Percentiles rank a stretch among this genome's conserved stretches.
Evolutionary conservation across 441 rosid genomes (phyloP).

Genomic region (Kokia cookei): DNA sequence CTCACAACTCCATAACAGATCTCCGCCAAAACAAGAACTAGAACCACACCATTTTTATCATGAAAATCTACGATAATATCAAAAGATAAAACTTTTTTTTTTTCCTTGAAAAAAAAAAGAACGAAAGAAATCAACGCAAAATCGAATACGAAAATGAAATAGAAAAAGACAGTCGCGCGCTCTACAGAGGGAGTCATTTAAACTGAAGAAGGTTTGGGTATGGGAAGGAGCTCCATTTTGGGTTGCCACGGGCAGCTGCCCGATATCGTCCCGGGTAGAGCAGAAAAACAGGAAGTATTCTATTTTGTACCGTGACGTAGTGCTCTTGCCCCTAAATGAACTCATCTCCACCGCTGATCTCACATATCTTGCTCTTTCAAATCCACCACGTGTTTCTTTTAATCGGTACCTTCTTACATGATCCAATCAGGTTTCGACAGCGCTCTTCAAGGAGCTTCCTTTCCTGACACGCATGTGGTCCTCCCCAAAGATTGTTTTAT

Average conservation of each 20-base stretch:
- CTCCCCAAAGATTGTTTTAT: not conserved
- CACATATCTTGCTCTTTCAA: not conserved
- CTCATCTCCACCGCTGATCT: slow-evolving; percentile 42
- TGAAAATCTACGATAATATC: not conserved
- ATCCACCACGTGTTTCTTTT: slow-evolving; percentile 37
- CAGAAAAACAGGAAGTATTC: not conserved
- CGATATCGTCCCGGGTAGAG: slow-evolving; percentile 33
- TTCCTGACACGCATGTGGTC: slow-evolving; percentile 47
- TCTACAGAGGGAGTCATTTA: not conserved
- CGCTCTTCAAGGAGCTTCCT: slow-evolving; percentile 15
- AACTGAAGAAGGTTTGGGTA: not conserved
- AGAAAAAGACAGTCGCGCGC: slow-evolving; percentile 8
- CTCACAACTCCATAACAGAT: slow-evolving; percentile 46
- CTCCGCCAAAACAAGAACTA: slow-evolving; percentile 38
- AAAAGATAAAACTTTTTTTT: not conserved
- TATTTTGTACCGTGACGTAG: slow-evolving; percentile 29
- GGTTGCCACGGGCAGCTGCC: slow-evolving; percentile 37
- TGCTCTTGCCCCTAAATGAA: slow-evolving; percentile 20
- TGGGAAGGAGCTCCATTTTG: not conserved
- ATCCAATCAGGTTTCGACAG: slow-evolving; percentile 33
- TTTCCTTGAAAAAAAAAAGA: too few species aligned
- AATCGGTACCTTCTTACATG: slow-evolving; percentile 27
- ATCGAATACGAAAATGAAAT: not conserved
- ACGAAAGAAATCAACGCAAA: not conserved
- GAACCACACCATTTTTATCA: not conserved